Base-by-base conservation (phyloP, 1,284 basidiomycete species). In the Xerocomus alliaceus region DNA sequence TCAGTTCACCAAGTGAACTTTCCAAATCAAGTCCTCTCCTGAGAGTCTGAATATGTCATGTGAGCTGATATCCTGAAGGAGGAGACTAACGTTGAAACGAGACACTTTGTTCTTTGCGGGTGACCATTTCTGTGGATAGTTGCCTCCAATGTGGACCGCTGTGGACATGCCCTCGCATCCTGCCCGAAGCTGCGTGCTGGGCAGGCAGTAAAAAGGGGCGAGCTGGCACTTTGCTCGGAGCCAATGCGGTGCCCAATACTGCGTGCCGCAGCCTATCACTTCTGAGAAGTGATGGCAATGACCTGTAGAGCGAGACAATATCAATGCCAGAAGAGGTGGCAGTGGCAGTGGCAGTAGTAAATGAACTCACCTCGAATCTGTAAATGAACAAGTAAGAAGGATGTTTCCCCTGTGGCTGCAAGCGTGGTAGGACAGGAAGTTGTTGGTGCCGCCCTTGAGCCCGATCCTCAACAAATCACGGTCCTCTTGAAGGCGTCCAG, bases 391-490 rank as follows among this genome's bases (percentile, higher is more conserved):
- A 10, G 87, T 87, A 65, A 94, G 82, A 42, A 91, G 85, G 67
- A 93, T 88, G 68, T 88, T 90, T 60, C 85, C 79, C 63, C 83
- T 80, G 79, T 89, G 87, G 60, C 85, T 86, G 73, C 90, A 91
- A 70, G 86, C 87, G 70, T 88, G 85, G 71, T 90, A 77, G 62
- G 85, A 84, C 69, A 84, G 73, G 79, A 86, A 88, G 68, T 79
- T 75, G 62, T 81, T 69, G 34, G 92, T 90, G 45, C 93, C 93
- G 77, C 95, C 95, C 80, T 87, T 89, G 87, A 94, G 94, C 77
- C 86, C 89, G 82, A 94, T 83, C 69, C 90, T 87, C 72, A 95
- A 78, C 79, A 91, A 90, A 78, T 90, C 88, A 65, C 89, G 87
- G 65, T 84, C 80, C 70, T 91, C 90, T n/a, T 89, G 88, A 50